Evolutionary conservation across 306 rosid species (phyloP).

Genomic region (Lathyrus sativus): DNA sequence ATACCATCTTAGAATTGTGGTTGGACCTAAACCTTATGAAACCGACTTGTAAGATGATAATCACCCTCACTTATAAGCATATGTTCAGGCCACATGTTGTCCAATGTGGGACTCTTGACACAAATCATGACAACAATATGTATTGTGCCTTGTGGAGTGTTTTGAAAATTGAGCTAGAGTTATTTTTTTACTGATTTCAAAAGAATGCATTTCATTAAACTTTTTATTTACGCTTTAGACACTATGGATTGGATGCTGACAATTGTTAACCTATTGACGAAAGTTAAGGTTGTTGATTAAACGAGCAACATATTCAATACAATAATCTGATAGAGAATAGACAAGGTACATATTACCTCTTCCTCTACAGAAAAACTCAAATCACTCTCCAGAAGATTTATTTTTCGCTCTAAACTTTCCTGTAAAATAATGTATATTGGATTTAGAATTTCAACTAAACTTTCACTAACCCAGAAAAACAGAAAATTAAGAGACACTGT

Average conservation of each 20-base stretch:
- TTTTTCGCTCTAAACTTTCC: constrained; percentile 63
- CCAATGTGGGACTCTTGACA: too few relatives aligned
- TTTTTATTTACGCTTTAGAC: neutral
- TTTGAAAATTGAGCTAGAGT: neutral
- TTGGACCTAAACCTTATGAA: too few relatives aligned
- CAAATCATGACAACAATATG: neutral
- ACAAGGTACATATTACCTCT: constrained; percentile 49
- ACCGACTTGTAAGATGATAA: too few relatives aligned
- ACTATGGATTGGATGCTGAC: neutral
- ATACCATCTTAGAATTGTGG: too few relatives aligned
- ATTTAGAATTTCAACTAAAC: constrained; percentile 31
- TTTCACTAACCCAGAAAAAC: neutral
- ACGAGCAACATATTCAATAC: neutral
- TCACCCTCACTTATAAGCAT: too few relatives aligned
- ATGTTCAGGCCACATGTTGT: too few relatives aligned
- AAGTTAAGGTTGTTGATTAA: constrained; percentile 24
- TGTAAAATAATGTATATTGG: constrained; percentile 41
- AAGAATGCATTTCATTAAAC: neutral
- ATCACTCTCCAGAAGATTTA: constrained; percentile 56
- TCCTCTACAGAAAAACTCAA: constrained; percentile 43
- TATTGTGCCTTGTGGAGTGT: neutral
- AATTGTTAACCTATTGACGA: constrained; percentile 23
- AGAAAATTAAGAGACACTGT: neutral
- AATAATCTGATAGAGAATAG: constrained; percentile 3
- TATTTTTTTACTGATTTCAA: too few relatives aligned